These are phyloP conservation scores for Thymus mandschuricus DNA, from an alignment of 257 asterid species.

Conservation along the genomic window DNA sequence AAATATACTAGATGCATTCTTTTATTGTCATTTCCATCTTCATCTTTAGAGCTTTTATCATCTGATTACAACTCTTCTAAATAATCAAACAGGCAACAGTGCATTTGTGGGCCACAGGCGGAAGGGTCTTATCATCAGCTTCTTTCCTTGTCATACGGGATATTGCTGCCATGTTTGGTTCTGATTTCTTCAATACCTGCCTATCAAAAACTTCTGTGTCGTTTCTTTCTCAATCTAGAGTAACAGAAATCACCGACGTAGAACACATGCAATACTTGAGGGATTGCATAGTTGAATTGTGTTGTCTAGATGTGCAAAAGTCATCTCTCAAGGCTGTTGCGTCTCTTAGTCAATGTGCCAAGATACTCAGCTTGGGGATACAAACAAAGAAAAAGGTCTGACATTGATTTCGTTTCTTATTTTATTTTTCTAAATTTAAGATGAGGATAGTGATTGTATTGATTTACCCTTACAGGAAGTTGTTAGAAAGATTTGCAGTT, in stretches of 20 bases:
- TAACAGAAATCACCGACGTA: constrained; percentile 53
- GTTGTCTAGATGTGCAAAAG: constrained; percentile 75
- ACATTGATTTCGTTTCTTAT: neutral
- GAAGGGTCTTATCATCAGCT: constrained; percentile 61
- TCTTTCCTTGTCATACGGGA: constrained; percentile 66
- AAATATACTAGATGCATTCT: too few relatives aligned
- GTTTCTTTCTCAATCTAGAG: constrained; percentile 65
- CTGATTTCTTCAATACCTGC: constrained; percentile 66
- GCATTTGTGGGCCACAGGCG: constrained; percentile 90
- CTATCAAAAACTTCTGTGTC: constrained; percentile 61
- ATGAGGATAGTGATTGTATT: neutral
- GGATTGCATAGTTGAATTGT: constrained; percentile 68
- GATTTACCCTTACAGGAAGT: constrained; percentile 63
- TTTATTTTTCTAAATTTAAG: neutral
- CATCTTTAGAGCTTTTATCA: neutral
- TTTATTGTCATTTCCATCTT: too few relatives aligned
- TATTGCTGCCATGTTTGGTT: constrained; percentile 50
- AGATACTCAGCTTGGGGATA: constrained; percentile 63
- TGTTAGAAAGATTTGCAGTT: constrained; percentile 73
- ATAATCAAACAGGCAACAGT: constrained; percentile 66
- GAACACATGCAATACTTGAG: constrained; percentile 72
- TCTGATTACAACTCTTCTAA: constrained; percentile 24
- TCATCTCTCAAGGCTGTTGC: constrained; percentile 63
- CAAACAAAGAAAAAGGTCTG: constrained; percentile 80
- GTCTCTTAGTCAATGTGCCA: constrained; percentile 70